A percentile compares a stretch with the other conserved stretches of the same genome.
Evolutionary conservation across 2,329 filamentous ascomycete species (phyloP).

Genomic region (Aspergillus sp.): DNA sequence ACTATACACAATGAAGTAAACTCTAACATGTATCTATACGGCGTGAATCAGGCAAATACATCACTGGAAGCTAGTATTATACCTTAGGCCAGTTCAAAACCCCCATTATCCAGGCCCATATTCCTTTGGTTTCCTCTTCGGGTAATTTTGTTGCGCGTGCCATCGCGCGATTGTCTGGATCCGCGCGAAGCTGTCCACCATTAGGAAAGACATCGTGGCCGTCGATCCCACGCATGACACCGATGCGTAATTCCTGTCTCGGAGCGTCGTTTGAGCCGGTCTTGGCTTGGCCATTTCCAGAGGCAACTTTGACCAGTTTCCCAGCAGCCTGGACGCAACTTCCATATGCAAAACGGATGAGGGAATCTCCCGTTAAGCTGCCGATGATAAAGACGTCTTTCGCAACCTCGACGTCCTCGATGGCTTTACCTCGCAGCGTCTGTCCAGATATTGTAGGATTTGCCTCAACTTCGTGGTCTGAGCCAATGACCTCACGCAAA

Average conservation of each 20-base stretch:
- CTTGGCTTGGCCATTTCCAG: slow-evolving; percentile 16
- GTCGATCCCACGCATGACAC: slow-evolving; percentile 41
- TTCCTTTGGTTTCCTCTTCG: slow-evolving; percentile 3
- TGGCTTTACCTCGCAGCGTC: slow-evolving; percentile 54
- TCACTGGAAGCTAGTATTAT: slow-evolving; percentile 1
- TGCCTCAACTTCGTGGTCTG: slow-evolving; percentile 13
- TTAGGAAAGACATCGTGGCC: slow-evolving; percentile 29
- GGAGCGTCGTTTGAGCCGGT: slow-evolving; percentile 1
- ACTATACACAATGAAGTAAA: slow-evolving; percentile 4
- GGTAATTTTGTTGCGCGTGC: not conserved
- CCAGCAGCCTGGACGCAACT: slow-evolving; percentile 59
- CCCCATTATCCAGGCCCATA: slow-evolving; percentile 14
- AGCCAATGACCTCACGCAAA: slow-evolving; percentile 47
- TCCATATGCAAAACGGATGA: slow-evolving; percentile 60
- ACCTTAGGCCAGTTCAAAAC: slow-evolving; percentile 13
- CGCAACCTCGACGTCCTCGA: slow-evolving; percentile 54
- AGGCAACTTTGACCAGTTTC: slow-evolving; percentile 42
- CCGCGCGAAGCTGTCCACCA: not conserved
- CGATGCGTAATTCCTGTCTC: slow-evolving; percentile 22
- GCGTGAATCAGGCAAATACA: not conserved
- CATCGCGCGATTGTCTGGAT: not conserved
- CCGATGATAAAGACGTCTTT: slow-evolving; percentile 57
- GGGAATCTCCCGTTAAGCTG: slow-evolving; percentile 60
- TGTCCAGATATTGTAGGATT: slow-evolving; percentile 49
- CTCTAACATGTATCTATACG: slow-evolving; percentile 13